phyloP scores from a whole-genome alignment of 768 basidiomycete genomes.

The Rhodotorula paludigena region DNA sequence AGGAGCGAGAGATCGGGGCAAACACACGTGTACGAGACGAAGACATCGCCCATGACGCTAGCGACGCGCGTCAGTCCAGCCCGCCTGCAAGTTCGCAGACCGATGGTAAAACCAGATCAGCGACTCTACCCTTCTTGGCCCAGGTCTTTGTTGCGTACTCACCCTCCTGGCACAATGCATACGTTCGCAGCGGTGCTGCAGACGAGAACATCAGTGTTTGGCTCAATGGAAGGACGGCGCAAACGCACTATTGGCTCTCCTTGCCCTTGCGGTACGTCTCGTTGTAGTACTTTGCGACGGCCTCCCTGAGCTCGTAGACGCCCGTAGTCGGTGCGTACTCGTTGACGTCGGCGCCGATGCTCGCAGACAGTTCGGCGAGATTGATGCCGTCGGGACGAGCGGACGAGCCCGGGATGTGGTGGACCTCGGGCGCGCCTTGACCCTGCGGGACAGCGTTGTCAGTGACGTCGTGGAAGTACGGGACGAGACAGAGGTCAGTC shows the following conservation, averaged over 20 bases:
- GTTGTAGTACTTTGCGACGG: slow-evolving; percentile 87
- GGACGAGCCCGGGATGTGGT: not conserved
- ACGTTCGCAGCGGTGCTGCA: slow-evolving; percentile 68
- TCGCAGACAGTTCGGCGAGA: slow-evolving; percentile 9
- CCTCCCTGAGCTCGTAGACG: slow-evolving; percentile 76
- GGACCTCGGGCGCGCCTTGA: slow-evolving; percentile 51
- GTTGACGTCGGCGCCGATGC: slow-evolving; percentile 52
- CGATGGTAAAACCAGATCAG: no score
- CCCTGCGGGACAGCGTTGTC: slow-evolving; percentile 5
- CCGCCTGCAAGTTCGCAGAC: slow-evolving; percentile 5
- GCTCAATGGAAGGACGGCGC: not conserved
- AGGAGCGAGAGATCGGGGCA: not conserved
- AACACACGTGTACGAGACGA: slow-evolving; percentile 57
- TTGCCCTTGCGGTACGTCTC: slow-evolving; percentile 76
- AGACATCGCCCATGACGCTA: slow-evolving; percentile 65
- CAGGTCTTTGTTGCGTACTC: slow-evolving; percentile 46
- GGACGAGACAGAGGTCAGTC: slow-evolving; percentile 41
- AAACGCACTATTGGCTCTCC: slow-evolving; percentile 60
- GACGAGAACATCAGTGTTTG: not conserved
- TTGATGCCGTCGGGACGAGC: slow-evolving; percentile 19
- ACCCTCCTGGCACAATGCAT: slow-evolving; percentile 83
- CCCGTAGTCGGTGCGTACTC: slow-evolving; percentile 86
- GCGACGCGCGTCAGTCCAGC: slow-evolving; percentile 84
- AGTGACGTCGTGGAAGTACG: not conserved
- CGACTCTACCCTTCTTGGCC: no score